These are phyloP conservation scores for Nitzschia sp. DNA, from an alignment of 108 stramenopile species.

Conservation along the genomic window DNA sequence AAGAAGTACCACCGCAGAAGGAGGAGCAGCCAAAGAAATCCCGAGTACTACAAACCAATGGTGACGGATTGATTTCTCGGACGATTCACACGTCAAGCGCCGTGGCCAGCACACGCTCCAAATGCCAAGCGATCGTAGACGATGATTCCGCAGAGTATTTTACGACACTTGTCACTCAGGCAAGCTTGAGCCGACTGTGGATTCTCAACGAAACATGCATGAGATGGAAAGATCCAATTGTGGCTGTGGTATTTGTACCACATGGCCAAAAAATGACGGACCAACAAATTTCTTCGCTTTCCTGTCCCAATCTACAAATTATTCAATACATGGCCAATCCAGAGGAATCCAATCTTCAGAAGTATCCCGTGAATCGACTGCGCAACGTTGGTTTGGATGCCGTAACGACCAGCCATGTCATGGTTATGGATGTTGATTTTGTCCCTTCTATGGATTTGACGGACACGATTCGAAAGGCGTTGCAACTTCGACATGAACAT, in stretches of 20 bases:
- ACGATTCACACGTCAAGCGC: constrained; percentile 23
- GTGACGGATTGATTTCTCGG: neutral
- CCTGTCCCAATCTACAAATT: constrained; percentile 60
- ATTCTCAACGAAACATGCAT: constrained; percentile 66
- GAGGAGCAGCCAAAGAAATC: neutral
- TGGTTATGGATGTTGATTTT: constrained; percentile 90
- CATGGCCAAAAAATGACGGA: constrained; percentile 1
- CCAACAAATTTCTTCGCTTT: neutral
- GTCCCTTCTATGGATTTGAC: constrained; percentile 74
- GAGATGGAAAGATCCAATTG: constrained; percentile 77
- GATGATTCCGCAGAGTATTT: neutral
- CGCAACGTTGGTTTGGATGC: constrained; percentile 85
- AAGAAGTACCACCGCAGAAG: neutral
- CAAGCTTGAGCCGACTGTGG: constrained; percentile 73
- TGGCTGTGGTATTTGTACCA: constrained; percentile 62
- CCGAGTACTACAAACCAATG: neutral
- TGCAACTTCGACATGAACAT: neutral
- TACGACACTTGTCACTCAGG: constrained; percentile 68
- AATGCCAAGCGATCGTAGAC: constrained; percentile 10
- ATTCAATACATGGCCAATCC: constrained; percentile 40
- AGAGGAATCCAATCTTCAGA: constrained; percentile 17
- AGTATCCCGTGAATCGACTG: constrained; percentile 90
- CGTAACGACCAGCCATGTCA: constrained; percentile 83
- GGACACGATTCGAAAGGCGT: constrained; percentile 17
- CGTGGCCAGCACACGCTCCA: neutral